These are phyloP conservation scores for Ophiostoma himal-ulmi DNA, from an alignment of 2,329 filamentous ascomycete genomes.

Conservation along the genomic window DNA sequence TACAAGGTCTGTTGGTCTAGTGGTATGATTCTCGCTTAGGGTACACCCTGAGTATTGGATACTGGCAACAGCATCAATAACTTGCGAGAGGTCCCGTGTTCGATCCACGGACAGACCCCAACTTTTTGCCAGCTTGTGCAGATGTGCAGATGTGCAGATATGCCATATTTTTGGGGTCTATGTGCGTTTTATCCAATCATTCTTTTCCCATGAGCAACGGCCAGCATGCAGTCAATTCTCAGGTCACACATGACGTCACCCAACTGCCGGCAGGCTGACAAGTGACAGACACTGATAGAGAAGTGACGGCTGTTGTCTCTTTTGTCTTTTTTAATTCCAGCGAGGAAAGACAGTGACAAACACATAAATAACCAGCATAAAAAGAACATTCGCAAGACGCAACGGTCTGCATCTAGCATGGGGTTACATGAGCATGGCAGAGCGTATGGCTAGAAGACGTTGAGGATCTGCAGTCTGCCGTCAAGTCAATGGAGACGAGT, in stretches of 20 bases:
- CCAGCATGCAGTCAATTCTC: neutral
- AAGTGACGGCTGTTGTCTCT: neutral
- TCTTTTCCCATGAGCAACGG: neutral
- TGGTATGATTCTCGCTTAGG: constrained; percentile 63
- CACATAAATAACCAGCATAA: neutral
- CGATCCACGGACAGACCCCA: constrained; percentile 17
- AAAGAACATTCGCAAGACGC: neutral
- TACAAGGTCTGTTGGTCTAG: constrained; percentile 40
- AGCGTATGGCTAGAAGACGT: neutral
- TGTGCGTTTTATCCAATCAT: neutral
- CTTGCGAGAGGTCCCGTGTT: constrained; percentile 17
- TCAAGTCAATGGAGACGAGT: too few species aligned
- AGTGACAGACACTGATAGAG: neutral
- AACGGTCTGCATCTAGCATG: neutral
- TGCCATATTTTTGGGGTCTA: neutral
- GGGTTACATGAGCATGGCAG: neutral
- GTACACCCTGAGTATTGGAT: constrained; percentile 28
- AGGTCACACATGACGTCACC: neutral
- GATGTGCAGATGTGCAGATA: neutral
- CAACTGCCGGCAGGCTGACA: neutral
- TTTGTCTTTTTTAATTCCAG: neutral
- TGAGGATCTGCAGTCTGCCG: neutral
- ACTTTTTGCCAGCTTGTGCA: neutral
- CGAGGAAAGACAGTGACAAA: neutral
- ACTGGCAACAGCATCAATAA: neutral